A percentile compares a stretch with the other conserved stretches of the same genome.
phyloP scores from a whole-genome alignment of 2,329 filamentous ascomycete genomes.

The Botrytis porri region DNA sequence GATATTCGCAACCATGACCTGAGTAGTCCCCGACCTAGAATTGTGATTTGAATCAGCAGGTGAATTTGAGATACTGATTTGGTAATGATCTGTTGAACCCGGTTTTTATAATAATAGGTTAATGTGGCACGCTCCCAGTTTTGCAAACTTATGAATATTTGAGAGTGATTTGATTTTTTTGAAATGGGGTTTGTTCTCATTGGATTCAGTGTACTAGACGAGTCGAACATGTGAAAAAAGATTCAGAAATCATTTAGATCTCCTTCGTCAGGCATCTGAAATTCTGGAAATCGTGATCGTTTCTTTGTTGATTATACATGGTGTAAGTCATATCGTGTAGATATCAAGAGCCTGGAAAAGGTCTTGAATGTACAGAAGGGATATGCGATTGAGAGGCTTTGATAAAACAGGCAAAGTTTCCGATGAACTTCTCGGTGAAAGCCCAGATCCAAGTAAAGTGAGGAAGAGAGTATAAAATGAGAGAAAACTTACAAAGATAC shows the following conservation, averaged over 20 bases:
- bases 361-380: neutral
- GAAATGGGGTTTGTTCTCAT: neutral
- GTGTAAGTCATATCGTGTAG: neutral
- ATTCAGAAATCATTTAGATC: neutral
- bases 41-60: slow-evolving; percentile 3
- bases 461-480: neutral
- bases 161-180: neutral
- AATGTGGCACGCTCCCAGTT: neutral
- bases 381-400: neutral
- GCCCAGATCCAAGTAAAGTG: neutral
- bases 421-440: neutral
- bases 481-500: slow-evolving; percentile 67
- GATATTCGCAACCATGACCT: slow-evolving; percentile 83
- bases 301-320: neutral
- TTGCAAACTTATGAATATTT: neutral
- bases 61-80: neutral
- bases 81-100: neutral
- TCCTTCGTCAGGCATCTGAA: neutral
- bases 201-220: neutral
- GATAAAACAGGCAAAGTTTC: neutral
- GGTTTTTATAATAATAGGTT: neutral
- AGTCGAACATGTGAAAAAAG: neutral
- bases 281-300: neutral
- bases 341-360: neutral
- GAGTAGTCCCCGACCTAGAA: slow-evolving; percentile 68